Evolutionary conservation across 1,284 basidiomycete species (phyloP).

Genomic region (Lentinula novae-zelandiae): DNA sequence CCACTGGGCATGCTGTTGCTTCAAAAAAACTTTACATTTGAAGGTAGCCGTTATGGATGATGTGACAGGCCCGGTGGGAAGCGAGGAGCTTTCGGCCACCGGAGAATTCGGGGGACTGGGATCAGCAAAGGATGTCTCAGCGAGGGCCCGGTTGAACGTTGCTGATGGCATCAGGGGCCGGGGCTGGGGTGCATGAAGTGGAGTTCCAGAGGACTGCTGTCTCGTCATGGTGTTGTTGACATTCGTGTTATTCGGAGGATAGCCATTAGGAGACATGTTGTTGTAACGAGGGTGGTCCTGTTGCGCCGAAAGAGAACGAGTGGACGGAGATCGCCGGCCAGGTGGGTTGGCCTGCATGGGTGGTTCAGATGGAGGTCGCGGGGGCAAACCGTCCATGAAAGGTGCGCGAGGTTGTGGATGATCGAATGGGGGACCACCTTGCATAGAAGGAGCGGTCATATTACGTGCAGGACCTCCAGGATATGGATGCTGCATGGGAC

Average conservation of each 20-base stretch:
- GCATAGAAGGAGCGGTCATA: not conserved
- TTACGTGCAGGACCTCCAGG: constrained; percentile 3
- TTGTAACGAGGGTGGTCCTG: constrained; percentile 46
- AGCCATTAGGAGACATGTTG: constrained; percentile 35
- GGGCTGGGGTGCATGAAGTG: constrained; percentile 43
- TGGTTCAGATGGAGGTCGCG: constrained; percentile 41
- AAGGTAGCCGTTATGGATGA: constrained; percentile 85
- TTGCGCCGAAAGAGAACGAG: constrained; percentile 53
- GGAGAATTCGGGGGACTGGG: constrained; percentile 80
- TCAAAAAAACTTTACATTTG: constrained; percentile 98
- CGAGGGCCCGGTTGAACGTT: constrained; percentile 45
- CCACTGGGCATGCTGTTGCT: constrained; percentile 96
- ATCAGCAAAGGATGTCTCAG: constrained; percentile 54
- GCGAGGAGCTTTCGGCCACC: constrained; percentile 46
- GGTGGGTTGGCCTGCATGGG: constrained; percentile 28
- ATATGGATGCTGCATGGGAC: constrained; percentile 1
- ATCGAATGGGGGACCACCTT: not conserved
- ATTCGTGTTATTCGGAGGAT: constrained; percentile 30
- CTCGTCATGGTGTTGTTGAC: constrained; percentile 11
- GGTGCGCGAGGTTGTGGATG: constrained; percentile 12
- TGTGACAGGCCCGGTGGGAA: constrained; percentile 63
- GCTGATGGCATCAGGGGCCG: constrained; percentile 62
- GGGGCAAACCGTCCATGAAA: constrained; percentile 19
- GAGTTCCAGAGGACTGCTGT: constrained; percentile 22
- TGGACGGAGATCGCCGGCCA: constrained; percentile 52